Evolutionary conservation across 1,284 basidiomycete species (phyloP).

Genomic region (Apiotrichum gracile): DNA sequence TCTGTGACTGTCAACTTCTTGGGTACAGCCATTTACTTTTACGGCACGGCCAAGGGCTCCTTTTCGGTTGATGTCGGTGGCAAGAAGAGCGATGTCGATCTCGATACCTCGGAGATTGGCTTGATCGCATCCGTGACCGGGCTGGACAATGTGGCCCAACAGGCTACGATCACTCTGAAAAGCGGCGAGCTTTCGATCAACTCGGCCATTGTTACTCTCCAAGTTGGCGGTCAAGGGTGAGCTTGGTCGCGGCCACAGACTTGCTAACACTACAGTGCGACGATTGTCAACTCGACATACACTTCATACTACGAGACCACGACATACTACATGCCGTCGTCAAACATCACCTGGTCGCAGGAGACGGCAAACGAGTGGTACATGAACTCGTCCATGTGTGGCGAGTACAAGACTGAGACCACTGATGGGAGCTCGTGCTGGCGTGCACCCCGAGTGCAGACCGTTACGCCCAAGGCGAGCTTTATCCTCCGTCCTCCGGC

Average conservation of each 20-base stretch:
- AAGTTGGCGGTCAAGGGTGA: neutral
- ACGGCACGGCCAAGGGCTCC: neutral
- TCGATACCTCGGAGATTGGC: neutral
- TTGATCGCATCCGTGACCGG: neutral
- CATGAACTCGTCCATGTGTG: neutral
- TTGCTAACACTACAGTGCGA: neutral
- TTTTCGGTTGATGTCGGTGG: neutral
- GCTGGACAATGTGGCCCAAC: neutral
- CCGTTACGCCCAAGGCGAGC: neutral
- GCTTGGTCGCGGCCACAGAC: neutral
- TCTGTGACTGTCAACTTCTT: neutral
- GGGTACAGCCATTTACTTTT: conserved; percentile 4
- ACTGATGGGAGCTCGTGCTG: neutral
- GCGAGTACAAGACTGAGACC: neutral
- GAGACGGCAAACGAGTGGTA: neutral
- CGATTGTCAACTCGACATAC: neutral
- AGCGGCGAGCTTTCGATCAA: neutral
- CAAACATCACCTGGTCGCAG: neutral
- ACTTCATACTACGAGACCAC: neutral
- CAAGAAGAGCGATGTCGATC: neutral
- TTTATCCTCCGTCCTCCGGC: neutral
- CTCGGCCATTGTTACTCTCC: neutral
- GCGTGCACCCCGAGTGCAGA: neutral
- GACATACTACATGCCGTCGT: too few species aligned
- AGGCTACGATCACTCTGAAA: neutral